phyloP scores from a whole-genome alignment of 768 basidiomycete species.

The Boletus edulis region DNA sequence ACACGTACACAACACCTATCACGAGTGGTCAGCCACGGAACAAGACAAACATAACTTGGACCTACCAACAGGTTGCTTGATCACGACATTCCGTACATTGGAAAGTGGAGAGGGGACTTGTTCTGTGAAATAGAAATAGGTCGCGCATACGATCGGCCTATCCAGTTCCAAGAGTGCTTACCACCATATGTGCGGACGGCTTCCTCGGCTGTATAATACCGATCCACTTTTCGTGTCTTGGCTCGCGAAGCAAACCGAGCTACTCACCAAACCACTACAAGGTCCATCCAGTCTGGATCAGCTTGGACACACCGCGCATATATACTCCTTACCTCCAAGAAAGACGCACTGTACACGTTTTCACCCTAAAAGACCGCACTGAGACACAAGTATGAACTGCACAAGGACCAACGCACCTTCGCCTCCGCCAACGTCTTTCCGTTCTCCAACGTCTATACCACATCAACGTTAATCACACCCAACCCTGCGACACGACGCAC shows the following conservation, averaged over 20 bases:
- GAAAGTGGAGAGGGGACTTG: slow-evolving; percentile 75
- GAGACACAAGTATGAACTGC: background rate
- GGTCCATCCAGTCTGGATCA: background rate
- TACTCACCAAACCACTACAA: slow-evolving; percentile 75
- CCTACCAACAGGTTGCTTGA: slow-evolving; percentile 90
- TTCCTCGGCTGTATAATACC: slow-evolving; percentile 69
- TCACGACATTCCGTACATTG: slow-evolving; percentile 76
- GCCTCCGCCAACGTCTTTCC: slow-evolving; percentile 88
- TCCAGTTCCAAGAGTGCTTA: slow-evolving; percentile 27
- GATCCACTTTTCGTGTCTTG: background rate
- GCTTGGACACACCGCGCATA: background rate
- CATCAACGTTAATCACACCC: slow-evolving; percentile 6
- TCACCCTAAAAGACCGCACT: slow-evolving; percentile 54
- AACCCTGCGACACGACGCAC: slow-evolving; percentile 40
- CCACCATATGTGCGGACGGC: slow-evolving; percentile 91
- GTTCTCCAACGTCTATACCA: slow-evolving; percentile 82
- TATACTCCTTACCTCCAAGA: slow-evolving; percentile 60
- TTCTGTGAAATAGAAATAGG: slow-evolving; percentile 41
- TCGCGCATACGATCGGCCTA: background rate
- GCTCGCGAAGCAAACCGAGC: background rate
- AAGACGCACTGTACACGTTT: slow-evolving; percentile 80
- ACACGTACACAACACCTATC: slow-evolving; percentile 47
- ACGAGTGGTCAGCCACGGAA: background rate
- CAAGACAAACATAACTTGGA: slow-evolving; percentile 38
- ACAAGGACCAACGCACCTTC: slow-evolving; percentile 45